Conservation (phyloP, 2,329 filamentous ascomycete species). For the Fusarium beomiforme region DNA sequence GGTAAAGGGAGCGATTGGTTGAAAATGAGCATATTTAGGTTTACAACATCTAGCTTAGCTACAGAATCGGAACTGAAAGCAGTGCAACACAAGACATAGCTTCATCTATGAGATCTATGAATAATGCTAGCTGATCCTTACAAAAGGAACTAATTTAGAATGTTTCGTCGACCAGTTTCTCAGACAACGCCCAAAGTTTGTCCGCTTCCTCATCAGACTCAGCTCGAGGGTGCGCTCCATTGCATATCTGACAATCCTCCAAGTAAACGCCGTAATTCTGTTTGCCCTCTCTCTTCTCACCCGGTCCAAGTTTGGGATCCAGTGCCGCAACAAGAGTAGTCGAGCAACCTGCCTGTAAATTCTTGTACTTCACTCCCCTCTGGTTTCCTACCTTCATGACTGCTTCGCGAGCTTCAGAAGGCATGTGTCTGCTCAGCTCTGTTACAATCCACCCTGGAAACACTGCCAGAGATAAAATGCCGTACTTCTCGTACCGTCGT, state of each 20-base stretch:
- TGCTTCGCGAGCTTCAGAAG: background rate
- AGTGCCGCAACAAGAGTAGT: background rate
- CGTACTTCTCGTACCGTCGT: background rate
- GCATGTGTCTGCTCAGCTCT: background rate
- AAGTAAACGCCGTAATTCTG: background rate
- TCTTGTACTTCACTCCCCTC: background rate
- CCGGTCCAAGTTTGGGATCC: background rate
- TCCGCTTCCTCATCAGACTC: background rate
- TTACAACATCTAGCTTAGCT: accelerated
- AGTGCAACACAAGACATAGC: too few relatives aligned
- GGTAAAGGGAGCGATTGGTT: background rate
- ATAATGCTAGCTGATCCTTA: too few relatives aligned
- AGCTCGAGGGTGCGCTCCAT: background rate
- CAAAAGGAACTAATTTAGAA: background rate
- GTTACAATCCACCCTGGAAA: background rate
- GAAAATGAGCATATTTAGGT: background rate
- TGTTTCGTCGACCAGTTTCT: background rate
- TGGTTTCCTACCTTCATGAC: background rate
- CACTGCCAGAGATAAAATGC: accelerated
- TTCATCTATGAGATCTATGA: too few relatives aligned
- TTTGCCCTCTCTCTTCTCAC: background rate
- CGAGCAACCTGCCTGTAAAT: background rate
- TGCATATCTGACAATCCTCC: background rate
- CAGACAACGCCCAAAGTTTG: background rate
- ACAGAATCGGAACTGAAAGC: too few relatives aligned